A percentile compares a stretch with the other conserved stretches of the same genome.
These are phyloP conservation scores for Tulasnella sp. DNA, from an alignment of 768 basidiomycete genomes.

Conservation along the genomic window DNA sequence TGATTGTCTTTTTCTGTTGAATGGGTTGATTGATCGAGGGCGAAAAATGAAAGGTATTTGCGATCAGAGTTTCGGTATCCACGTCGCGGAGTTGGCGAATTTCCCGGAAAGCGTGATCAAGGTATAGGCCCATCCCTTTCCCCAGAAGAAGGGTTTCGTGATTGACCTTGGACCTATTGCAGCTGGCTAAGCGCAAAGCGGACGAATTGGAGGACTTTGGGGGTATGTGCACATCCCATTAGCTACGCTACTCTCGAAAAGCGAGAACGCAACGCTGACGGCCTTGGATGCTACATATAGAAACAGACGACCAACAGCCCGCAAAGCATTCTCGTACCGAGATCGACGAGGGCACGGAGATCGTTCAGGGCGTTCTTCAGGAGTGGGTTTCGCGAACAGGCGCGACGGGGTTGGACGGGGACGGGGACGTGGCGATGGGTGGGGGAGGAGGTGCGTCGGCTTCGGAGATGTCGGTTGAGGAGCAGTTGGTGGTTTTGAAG, in stretches of 20 bases:
- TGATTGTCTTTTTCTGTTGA: too few relatives aligned
- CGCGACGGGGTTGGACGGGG: constrained; percentile 32
- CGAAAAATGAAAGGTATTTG: too few relatives aligned
- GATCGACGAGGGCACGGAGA: constrained; percentile 64
- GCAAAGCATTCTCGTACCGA: too few relatives aligned
- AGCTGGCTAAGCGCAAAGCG: constrained; percentile 88
- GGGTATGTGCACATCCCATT: constrained; percentile 28
- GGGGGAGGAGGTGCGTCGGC: background rate
- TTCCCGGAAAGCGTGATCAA: constrained; percentile 92
- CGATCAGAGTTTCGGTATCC: constrained; percentile 97
- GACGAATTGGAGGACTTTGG: constrained; percentile 85
- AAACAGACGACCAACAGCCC: too few relatives aligned
- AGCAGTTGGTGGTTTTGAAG: constrained; percentile 43
- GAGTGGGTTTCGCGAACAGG: constrained; percentile 44
- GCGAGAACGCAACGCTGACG: too few relatives aligned
- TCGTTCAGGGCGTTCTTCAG: constrained; percentile 68
- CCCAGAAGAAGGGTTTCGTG: background rate
- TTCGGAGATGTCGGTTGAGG: constrained; percentile 25
- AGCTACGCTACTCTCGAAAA: constrained; percentile 32
- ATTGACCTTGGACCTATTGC: background rate
- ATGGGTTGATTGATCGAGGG: too few relatives aligned
- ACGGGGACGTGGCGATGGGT: constrained; percentile 41
- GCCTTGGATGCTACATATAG: too few relatives aligned
- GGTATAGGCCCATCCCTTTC: constrained; percentile 30
- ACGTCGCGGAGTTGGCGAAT: constrained; percentile 94